Percentiles rank a stretch among this genome's conserved stretches.
phyloP scores from a whole-genome alignment of 2,329 filamentous ascomycete species.

The Uncinocarpus reesii region DNA sequence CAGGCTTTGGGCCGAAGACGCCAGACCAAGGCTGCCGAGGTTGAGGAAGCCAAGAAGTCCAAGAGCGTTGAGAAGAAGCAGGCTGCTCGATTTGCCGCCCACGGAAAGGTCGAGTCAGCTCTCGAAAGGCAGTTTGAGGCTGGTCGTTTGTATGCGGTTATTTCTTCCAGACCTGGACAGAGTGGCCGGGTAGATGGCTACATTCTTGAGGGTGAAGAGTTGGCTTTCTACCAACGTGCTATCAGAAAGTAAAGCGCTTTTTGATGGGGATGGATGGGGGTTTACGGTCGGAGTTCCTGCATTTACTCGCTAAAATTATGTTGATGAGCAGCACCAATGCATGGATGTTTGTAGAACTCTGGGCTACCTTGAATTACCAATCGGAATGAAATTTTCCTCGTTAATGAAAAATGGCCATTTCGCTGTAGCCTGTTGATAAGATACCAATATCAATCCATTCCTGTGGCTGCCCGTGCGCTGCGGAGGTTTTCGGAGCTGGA shows the following conservation, averaged over 20 bases:
- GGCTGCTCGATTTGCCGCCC: conserved; percentile 66
- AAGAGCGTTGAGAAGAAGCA: conserved; percentile 96
- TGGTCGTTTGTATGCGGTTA: conserved; percentile 88
- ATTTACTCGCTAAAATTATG: conserved; percentile 26
- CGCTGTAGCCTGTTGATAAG: no score
- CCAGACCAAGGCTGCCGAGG: conserved; percentile 62
- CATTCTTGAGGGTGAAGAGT: conserved; percentile 97
- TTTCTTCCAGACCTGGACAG: conserved; percentile 90
- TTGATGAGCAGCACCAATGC: conserved; percentile 16
- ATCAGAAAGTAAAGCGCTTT: conserved; percentile 77
- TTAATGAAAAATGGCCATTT: neutral
- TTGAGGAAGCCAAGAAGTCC: conserved; percentile 70
- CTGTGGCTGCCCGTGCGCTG: no score
- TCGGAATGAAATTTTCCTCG: conserved; percentile 25
- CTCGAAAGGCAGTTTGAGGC: conserved; percentile 99
- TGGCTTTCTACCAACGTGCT: conserved; percentile 99
- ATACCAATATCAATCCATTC: no score
- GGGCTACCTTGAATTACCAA: conserved; percentile 27
- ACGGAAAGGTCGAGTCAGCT: conserved; percentile 84
- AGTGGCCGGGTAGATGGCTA: conserved; percentile 94
- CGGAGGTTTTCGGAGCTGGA: no score
- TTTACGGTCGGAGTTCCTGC: conserved; percentile 30
- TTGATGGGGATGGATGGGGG: conserved; percentile 18
- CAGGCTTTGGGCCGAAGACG: conserved; percentile 77
- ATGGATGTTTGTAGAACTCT: conserved; percentile 34